Base-by-base conservation (phyloP, 1,139 yeast genomes). In the Blastobotrys elegans region DNA sequence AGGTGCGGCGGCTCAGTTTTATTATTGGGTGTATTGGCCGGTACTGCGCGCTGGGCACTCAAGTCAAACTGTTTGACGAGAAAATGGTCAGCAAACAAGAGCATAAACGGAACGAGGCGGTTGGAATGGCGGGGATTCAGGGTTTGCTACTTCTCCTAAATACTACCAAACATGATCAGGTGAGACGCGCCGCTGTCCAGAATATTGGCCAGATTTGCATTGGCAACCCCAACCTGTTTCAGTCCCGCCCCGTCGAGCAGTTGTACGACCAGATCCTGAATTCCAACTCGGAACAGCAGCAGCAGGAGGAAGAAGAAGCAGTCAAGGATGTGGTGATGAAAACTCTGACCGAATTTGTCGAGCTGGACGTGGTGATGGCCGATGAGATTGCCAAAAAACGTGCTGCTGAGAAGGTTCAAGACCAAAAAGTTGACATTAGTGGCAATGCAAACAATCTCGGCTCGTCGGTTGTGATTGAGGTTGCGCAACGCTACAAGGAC, bases 381-480 rank as follows among this genome's bases (percentile, higher is more conserved):
- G 67, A 44, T 71, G 46, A 52, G 44, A 40, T 45, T n/a, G 46
- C 50, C 5, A 70, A 67, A 75, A 1, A 56, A 64, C 21, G 69
- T 64, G 29, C 61, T 61, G 40, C 61, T 30, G 58, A 72, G 30
- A 82, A 77, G 55, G 10, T 10, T 10, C 26, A 37, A 3, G 61
- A 46, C 17, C 36, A 72, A 16, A 72, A 69, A 3, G 76, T 74
- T 1, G 78, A 80, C 55, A 80, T 77, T 56, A 84, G 84, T 0
- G 67, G 67, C 21, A 67, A 71, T 11, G 60, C 72, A 2, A 67
- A 66, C 48, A 73, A 73, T 54, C 72, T 75, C 29, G 76, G 73
- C 53, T 92, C 85, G 59, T 84, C 88, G 14, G 77, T 84, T 0
- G 82, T 90, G 59, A 77, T 89, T 0, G 80, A 85, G 1, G 59